Conservation (phyloP, 495 filamentous ascomycete genomes). For the Aspergillus ellipticus region DNA sequence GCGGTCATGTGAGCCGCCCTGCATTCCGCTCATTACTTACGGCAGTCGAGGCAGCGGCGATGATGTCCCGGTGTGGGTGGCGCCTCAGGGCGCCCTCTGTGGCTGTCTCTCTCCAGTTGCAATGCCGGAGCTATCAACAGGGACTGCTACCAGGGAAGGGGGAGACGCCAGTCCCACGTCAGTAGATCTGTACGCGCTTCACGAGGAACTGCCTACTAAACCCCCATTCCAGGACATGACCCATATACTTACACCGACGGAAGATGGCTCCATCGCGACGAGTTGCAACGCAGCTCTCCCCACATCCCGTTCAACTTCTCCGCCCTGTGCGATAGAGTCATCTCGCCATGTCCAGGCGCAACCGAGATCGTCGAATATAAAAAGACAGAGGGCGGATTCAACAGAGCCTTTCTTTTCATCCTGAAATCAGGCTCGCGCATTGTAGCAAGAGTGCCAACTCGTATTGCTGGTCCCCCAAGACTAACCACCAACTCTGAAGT, state of each 20-base stretch:
- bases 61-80: too few relatives aligned
- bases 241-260: slow-evolving; percentile 37
- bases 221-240: too few relatives aligned
- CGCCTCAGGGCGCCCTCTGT: too few relatives aligned
- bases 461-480: slow-evolving; percentile 32
- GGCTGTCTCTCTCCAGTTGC: too few relatives aligned
- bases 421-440: slow-evolving; percentile 30
- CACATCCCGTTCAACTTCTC: slow-evolving; percentile 37
- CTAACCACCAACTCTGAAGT: slow-evolving; percentile 44
- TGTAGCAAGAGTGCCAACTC: slow-evolving; percentile 38
- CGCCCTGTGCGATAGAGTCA: slow-evolving; percentile 29
- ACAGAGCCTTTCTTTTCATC: slow-evolving; percentile 39
- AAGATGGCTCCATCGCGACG: slow-evolving; percentile 41
- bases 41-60: too few relatives aligned
- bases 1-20: too few relatives aligned
- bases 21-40: too few relatives aligned
- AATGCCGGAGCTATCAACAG: too few relatives aligned
- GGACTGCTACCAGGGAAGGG: too few relatives aligned
- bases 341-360: slow-evolving; percentile 27
- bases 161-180: too few relatives aligned
- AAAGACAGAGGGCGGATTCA: slow-evolving; percentile 43
- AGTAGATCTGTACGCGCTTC: too few relatives aligned
- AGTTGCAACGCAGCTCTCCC: slow-evolving; percentile 34
- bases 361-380: slow-evolving; percentile 24
- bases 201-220: too few relatives aligned